These are phyloP conservation scores for Leucoagaricus sp. DNA, from an alignment of 1,284 basidiomycete species.

Conservation along the genomic window DNA sequence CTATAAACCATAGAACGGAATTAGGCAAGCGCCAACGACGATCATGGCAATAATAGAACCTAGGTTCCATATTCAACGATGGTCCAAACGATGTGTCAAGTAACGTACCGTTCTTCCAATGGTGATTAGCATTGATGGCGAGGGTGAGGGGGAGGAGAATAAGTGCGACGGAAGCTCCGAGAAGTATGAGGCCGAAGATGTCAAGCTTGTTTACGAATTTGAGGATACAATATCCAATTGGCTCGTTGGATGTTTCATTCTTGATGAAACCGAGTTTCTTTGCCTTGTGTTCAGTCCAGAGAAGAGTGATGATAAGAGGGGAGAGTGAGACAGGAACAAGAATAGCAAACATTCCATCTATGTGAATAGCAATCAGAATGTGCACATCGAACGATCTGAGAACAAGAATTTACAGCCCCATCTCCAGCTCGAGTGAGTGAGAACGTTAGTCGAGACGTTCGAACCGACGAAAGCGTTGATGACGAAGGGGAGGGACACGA, in stretches of 20 bases:
- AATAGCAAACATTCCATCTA: slow-evolving; percentile 75
- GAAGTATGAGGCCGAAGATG: slow-evolving; percentile 64
- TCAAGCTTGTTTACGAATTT: slow-evolving; percentile 54
- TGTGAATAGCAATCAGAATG: too few species aligned
- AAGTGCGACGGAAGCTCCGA: slow-evolving; percentile 60
- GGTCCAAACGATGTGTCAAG: not conserved
- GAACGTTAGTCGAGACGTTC: too few species aligned
- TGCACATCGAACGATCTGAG: too few species aligned
- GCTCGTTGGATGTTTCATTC: slow-evolving; percentile 1
- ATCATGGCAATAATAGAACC: slow-evolving; percentile 61
- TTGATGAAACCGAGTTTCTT: slow-evolving; percentile 45
- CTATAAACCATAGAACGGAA: slow-evolving; percentile 49
- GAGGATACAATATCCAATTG: slow-evolving; percentile 26
- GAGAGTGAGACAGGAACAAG: too few species aligned
- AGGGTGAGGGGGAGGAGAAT: slow-evolving; percentile 73
- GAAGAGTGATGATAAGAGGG: slow-evolving; percentile 64
- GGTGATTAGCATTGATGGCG: slow-evolving; percentile 39
- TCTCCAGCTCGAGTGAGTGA: too few species aligned
- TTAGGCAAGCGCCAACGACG: slow-evolving; percentile 45
- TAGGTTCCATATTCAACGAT: slow-evolving; percentile 22
- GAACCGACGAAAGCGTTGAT: too few species aligned
- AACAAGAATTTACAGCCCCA: too few species aligned
- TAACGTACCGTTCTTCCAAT: slow-evolving; percentile 47
- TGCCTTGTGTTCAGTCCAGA: slow-evolving; percentile 73
- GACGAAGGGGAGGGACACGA: too few species aligned